Evolutionary conservation across 352 stramenopile species (phyloP).

Genomic region (Globisporangium barbulae): DNA sequence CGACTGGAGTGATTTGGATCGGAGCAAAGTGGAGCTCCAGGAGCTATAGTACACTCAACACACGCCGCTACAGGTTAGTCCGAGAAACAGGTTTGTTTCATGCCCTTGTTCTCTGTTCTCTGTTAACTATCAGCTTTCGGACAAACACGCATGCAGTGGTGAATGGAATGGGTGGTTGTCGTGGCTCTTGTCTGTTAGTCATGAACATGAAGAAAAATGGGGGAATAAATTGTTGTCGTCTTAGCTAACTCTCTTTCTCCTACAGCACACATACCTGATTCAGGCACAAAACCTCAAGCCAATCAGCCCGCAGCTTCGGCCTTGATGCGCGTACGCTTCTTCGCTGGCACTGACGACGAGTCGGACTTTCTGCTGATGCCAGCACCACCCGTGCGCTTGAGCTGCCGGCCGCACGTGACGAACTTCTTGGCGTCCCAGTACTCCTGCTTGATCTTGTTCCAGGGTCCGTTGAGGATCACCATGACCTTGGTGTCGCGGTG

Average conservation of each 20-base stretch:
- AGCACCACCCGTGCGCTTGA: conserved; percentile 23
- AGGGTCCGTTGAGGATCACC: conserved; percentile 85
- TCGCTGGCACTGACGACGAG: not conserved
- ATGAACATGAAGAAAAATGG: not conserved
- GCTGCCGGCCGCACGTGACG: conserved; percentile 31
- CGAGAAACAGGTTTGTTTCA: not conserved
- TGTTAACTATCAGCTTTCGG: conserved; percentile 2
- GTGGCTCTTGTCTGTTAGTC: not conserved
- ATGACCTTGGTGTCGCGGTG: conserved; percentile 87
- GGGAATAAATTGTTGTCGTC: conserved; percentile 1
- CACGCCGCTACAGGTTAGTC: not conserved
- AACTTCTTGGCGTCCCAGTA: conserved; percentile 66
- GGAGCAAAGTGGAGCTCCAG: not conserved
- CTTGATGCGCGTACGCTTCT: conserved; percentile 21
- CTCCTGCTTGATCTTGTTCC: conserved; percentile 77
- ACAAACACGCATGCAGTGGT: not conserved
- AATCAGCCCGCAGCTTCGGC: not conserved
- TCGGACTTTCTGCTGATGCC: not conserved
- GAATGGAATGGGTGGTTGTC: not conserved
- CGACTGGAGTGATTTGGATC: not conserved
- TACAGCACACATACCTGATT: not conserved
- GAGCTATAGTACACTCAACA: not conserved
- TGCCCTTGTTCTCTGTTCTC: not conserved
- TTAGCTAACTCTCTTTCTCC: not conserved
- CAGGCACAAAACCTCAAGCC: not conserved